Conservation (phyloP, 225 moss, liverwort and hornwort genomes). For the Anthoceros angustus region DNA sequence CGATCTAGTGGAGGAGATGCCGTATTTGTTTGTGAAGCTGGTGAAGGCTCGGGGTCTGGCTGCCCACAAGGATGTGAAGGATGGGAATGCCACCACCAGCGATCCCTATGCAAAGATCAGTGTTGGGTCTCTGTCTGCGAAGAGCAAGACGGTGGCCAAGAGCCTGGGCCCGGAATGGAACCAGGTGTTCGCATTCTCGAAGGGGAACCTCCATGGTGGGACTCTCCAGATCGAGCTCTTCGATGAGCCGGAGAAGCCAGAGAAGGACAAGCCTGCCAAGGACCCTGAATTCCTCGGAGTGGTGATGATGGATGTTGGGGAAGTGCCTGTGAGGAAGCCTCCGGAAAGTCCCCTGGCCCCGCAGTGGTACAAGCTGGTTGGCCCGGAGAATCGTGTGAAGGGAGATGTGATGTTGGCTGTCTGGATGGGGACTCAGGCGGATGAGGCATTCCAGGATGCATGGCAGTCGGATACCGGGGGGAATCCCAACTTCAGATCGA, state of each 20-base stretch:
- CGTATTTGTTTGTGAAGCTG: constrained; percentile 57
- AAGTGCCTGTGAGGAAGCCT: constrained; percentile 67
- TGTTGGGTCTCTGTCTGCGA: constrained; percentile 51
- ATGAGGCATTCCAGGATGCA: constrained; percentile 89
- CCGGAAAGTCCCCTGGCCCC: constrained; percentile 69
- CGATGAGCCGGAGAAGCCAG: not conserved
- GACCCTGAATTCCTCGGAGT: constrained; percentile 73
- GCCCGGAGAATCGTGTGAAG: constrained; percentile 42
- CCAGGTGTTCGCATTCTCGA: constrained; percentile 73
- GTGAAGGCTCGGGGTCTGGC: constrained; percentile 58
- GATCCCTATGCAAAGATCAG: constrained; percentile 54
- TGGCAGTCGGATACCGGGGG: constrained; percentile 99
- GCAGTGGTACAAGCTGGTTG: constrained; percentile 84
- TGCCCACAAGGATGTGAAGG: constrained; percentile 42
- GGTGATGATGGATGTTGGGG: constrained; percentile 47
- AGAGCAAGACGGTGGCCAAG: constrained; percentile 45
- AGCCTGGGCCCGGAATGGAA: constrained; percentile 84
- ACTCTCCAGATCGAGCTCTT: constrained; percentile 30
- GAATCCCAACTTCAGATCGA: constrained; percentile 64
- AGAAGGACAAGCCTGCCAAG: constrained; percentile 47
- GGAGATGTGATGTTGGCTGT: constrained; percentile 78
- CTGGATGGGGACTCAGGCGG: constrained; percentile 97
- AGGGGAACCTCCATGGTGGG: constrained; percentile 67
- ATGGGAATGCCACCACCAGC: constrained; percentile 21
- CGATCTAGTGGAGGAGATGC: constrained; percentile 83